A percentile compares a stretch with the other conserved stretches of the same genome.
Conservation (phyloP, 352 stramenopile species). For the Phytophthora ramorum region DNA sequence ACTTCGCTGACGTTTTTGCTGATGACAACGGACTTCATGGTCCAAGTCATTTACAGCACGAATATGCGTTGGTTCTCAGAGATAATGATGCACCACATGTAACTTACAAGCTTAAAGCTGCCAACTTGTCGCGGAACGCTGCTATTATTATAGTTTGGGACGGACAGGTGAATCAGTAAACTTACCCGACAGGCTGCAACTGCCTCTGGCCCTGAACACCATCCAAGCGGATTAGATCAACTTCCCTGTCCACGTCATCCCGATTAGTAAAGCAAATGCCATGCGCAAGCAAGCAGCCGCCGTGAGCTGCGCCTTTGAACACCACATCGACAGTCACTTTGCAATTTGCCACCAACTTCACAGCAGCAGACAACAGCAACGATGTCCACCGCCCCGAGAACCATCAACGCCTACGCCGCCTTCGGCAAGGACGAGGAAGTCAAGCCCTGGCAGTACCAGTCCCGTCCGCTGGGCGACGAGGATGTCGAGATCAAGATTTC, state of each 20-base stretch:
- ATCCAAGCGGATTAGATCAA: slow-evolving; percentile 8
- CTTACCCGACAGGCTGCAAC: not conserved
- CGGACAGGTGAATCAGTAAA: too few species aligned
- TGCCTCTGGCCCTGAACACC: slow-evolving; percentile 5
- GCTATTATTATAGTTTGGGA: too few species aligned
- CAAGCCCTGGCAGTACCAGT: slow-evolving; percentile 54
- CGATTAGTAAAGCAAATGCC: slow-evolving; percentile 24
- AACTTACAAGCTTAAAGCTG: too few species aligned
- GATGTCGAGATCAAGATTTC: slow-evolving; percentile 74
- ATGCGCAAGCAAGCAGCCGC: slow-evolving; percentile 15
- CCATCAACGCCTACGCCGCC: slow-evolving; percentile 1
- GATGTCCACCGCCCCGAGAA: slow-evolving; percentile 22
- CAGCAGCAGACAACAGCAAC: slow-evolving; percentile 11
- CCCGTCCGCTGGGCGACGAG: slow-evolving; percentile 45
- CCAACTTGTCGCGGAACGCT: too few species aligned
- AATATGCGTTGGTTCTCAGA: too few species aligned
- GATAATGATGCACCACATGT: too few species aligned
- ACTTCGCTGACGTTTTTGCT: not conserved
- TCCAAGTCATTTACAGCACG: not conserved
- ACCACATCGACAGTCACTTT: slow-evolving; percentile 16
- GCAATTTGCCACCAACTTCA: slow-evolving; percentile 10
- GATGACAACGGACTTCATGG: not conserved
- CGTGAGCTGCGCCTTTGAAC: not conserved
- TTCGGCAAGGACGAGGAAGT: slow-evolving; percentile 34
- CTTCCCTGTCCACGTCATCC: slow-evolving; percentile 5